Base-by-base conservation (phyloP, 768 basidiomycete species). In the Lactarius evosmus region DNA sequence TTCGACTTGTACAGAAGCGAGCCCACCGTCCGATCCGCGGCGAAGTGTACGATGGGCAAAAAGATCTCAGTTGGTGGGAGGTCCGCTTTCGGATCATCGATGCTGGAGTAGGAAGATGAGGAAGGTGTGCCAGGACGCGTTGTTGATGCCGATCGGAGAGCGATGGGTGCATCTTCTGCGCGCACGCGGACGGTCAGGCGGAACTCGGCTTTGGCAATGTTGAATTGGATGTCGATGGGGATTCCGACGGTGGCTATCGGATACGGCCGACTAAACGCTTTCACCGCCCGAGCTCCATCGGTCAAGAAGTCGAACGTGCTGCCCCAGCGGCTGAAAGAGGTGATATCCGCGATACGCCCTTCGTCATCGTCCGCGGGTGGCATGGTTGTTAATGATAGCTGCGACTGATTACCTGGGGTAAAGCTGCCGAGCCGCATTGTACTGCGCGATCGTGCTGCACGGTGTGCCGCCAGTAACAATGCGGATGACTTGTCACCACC, bases 1-100 rank as follows among this genome's bases (percentile, higher is more conserved):
- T 16, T 51, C 36, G 58, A 44, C 38, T 34, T 34, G 44, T 56
- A 50, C 16, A 69, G 56, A 50, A 58, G 57, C 8, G 69, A 40
- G 38, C 70, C 67, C 25, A 72, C 68, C 33, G 75, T 71, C 52
- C 22, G 62, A 25, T 78, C 75, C 65, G 81, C 79, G 3, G 88
- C 91, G 72, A 86, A 99, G 73, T 99, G 97, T 22, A 96, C 87
- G 55, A 93, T 79, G 5, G 97, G 97, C 1, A 98, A 73, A 73
- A 83, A 99, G 25, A 98, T 86, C 79, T 97, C 97, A 22, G 94
- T 98, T n/a, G 86, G 81, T 1, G 61, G 62, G 2, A 84, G 75
- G 32, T 72, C 73, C 19, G 78, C 77, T 2, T 73, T 72, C 7
- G 56, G 59, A 16, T 71, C 70, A 17, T 66, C 66, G 1, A 63